These are phyloP conservation scores for Mesostigma viride DNA, from an alignment of 139 green algal species.

Conservation along the genomic window DNA sequence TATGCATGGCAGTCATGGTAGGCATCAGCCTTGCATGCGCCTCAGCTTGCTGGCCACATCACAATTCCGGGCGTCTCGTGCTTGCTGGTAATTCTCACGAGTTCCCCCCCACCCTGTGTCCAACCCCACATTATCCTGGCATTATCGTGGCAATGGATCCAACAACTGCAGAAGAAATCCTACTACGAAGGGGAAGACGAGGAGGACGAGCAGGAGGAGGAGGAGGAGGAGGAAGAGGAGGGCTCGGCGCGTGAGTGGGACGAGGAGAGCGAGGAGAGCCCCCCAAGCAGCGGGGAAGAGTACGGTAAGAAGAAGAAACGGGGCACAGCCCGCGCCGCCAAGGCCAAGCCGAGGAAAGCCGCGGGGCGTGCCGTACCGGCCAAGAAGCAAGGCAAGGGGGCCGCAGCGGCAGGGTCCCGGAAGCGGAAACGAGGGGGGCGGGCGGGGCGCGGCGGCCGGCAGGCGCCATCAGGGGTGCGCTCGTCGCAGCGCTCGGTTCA, in stretches of 20 bases:
- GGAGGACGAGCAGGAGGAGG: neutral
- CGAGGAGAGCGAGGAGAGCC: neutral
- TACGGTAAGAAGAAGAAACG: neutral
- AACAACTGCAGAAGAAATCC: too few relatives aligned
- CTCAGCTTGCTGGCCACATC: neutral
- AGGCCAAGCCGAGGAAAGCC: too few relatives aligned
- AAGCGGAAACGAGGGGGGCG: constrained; percentile 4
- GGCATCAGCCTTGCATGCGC: neutral
- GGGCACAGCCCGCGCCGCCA: too few relatives aligned
- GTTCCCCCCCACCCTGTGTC: neutral
- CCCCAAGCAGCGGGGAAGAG: constrained; percentile 3
- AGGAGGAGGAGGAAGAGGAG: neutral
- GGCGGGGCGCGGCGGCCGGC: neutral
- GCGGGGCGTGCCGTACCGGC: too few relatives aligned
- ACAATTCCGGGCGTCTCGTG: constrained; percentile 1
- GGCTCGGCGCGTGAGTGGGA: neutral
- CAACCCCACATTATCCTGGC: neutral
- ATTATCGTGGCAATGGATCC: too few relatives aligned
- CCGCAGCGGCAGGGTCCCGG: too few relatives aligned
- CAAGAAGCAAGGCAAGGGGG: too few relatives aligned
- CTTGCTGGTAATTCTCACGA: constrained; percentile 6
- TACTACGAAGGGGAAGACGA: neutral
- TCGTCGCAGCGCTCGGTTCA: constrained; percentile 13
- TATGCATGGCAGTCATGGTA: neutral
- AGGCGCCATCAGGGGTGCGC: too few relatives aligned